These are phyloP conservation scores for Penicillium expansum DNA, from an alignment of 2,329 filamentous ascomycete genomes.

Conservation along the genomic window DNA sequence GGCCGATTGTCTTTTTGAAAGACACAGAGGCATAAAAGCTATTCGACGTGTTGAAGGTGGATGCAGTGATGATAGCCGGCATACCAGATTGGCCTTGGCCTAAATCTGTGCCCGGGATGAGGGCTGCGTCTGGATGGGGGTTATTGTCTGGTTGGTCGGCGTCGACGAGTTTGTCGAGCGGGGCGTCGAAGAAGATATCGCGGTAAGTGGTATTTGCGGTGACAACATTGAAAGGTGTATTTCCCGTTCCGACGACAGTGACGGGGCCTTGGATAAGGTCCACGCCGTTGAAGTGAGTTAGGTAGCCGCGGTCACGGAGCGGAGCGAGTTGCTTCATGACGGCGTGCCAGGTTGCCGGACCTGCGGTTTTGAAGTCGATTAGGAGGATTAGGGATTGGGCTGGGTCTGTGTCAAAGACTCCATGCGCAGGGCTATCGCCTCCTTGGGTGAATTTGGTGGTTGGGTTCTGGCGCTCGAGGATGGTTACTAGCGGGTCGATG, in stretches of 20 bases:
- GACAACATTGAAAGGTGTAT: slow-evolving; percentile 51
- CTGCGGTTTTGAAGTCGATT: slow-evolving; percentile 51
- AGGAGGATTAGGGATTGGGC: slow-evolving; percentile 52
- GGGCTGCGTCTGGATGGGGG: not conserved
- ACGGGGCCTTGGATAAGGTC: slow-evolving; percentile 45
- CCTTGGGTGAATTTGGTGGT: slow-evolving; percentile 36
- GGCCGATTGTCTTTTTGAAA: slow-evolving; percentile 50
- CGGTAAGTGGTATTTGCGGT: slow-evolving; percentile 48
- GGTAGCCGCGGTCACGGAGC: slow-evolving; percentile 50
- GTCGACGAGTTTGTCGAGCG: slow-evolving; percentile 43
- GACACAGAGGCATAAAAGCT: slow-evolving; percentile 58
- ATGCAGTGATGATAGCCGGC: slow-evolving; percentile 35
- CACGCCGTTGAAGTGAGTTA: slow-evolving; percentile 52
- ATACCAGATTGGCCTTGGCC: slow-evolving; percentile 50
- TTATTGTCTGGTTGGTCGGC: not conserved
- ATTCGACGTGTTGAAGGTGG: slow-evolving; percentile 50
- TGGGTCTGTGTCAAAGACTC: slow-evolving; percentile 53
- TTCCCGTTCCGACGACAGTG: slow-evolving; percentile 55
- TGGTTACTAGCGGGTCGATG: slow-evolving; percentile 50
- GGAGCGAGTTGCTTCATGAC: slow-evolving; percentile 46
- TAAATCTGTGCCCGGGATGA: slow-evolving; percentile 9
- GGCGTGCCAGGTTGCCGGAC: slow-evolving; percentile 36
- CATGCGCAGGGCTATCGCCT: slow-evolving; percentile 36
- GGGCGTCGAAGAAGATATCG: slow-evolving; percentile 58
- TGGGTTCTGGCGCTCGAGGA: slow-evolving; percentile 52